These are phyloP conservation scores for Aureobasidium lini DNA, from an alignment of 2,329 filamentous ascomycete species.

Conservation along the genomic window DNA sequence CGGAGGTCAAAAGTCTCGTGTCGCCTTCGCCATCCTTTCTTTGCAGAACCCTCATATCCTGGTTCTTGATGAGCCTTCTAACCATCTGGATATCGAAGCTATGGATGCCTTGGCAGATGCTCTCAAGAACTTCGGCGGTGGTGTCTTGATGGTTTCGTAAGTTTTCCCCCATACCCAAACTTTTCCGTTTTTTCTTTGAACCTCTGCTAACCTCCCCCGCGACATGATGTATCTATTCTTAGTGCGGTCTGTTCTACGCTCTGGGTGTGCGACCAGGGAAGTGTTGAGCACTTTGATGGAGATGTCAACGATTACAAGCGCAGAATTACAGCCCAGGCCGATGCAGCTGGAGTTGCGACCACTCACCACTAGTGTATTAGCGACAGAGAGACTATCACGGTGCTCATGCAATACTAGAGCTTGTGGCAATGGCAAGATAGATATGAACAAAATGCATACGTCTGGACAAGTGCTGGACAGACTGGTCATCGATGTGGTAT, in stretches of 20 bases:
- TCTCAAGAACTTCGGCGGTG: conserved; percentile 79
- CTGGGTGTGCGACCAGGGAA: conserved; percentile 94
- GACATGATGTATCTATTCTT: conserved; percentile 95
- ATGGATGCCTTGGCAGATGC: conserved; percentile 92
- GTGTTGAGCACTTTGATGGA: conserved; percentile 90
- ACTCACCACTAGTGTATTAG: conserved; percentile 24
- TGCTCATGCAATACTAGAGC: background rate
- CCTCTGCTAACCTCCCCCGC: background rate
- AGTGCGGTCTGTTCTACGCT: conserved; percentile 90
- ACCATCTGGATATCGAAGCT: conserved; percentile 97
- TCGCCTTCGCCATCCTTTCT: conserved; percentile 94
- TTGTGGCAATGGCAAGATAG: background rate
- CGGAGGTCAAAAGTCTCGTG: conserved; percentile 96
- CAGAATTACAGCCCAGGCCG: conserved; percentile 82
- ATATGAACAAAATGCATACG: too few relatives aligned
- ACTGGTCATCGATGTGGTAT: background rate
- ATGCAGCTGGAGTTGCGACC: conserved; percentile 77
- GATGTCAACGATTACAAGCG: conserved; percentile 98
- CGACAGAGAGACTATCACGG: background rate
- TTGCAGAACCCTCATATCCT: conserved; percentile 93
- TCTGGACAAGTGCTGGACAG: background rate
- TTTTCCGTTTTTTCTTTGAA: too few relatives aligned
- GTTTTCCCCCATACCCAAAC: background rate
- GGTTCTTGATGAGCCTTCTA: conserved; percentile 95
- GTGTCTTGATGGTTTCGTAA: conserved; percentile 86